Base-by-base conservation (phyloP, 2,329 filamentous ascomycete species). In the Alternaria ethzedia region DNA sequence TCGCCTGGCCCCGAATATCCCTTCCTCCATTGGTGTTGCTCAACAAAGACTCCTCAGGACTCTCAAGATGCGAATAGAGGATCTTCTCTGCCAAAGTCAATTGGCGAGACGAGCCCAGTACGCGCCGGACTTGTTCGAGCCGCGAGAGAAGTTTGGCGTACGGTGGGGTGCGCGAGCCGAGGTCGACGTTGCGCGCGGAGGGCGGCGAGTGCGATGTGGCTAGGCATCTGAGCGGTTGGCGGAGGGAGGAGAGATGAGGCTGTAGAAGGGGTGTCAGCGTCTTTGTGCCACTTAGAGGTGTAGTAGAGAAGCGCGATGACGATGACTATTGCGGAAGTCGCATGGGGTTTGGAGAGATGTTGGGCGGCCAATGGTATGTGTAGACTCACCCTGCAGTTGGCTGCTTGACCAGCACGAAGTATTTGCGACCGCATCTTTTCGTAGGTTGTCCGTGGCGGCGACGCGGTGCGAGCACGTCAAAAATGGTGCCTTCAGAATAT, bases 61-160 rank as follows among this genome's bases (percentile, higher is more conserved):
- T 92, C 82, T 96, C 91, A 69, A 99, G 86, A 83, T 99, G 96
- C 75, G 94, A 93, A 85, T 98, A 99, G 62, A 99, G 87, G 75
- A 99, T 97, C 87, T 99, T 99, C 83, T 99, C 96, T 67, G 96
- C 94, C 61, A 99, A 88, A 3, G 95, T 97, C 63, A 99, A 88
- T 59, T 86, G 80, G 28, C 86, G 82, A 15, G 80, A 80, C 9
- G 85, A 81, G 52, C 90, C 91, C 32, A 97, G 86, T 10, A 97
- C 88, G 57, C 87, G 86, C 57, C 89, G 86, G 30, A 97, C 94
- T 77, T 93, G 86, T 67, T 88, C 85, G 67, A 97, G 90, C 72
- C 90, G 92, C 75, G 86, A 87, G 77, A 94, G 86, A 55, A 97
- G 91, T 81, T 90, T 94, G 72, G 90, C 86, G 82, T 97, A 97